Base-by-base conservation (phyloP, 2,329 filamentous ascomycete species). In the Fusarium sp. region DNA sequence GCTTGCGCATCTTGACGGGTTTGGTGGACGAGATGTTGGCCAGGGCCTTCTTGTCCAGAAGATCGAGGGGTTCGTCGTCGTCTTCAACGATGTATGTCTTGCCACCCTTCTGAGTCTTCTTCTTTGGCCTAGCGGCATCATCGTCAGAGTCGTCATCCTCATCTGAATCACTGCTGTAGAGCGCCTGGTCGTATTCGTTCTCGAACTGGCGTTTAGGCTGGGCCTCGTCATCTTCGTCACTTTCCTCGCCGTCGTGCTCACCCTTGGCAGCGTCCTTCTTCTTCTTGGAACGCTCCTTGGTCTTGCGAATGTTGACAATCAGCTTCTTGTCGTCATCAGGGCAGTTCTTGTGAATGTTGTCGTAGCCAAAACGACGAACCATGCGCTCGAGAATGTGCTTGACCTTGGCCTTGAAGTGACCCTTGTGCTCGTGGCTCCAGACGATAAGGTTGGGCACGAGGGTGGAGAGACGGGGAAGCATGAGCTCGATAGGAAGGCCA, bases 371-470 rank as follows among this genome's bases (percentile, higher is more conserved):
- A 53, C 94, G 88, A 43, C 94, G 88, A 22, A 98, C 90, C 85
- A 97, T 92, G 48, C 95, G 88, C 79, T 99, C 95, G 13, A 99
- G 81, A 64, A 99, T 98, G 73, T 97, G 93, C 86, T 97, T 98
- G 68, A 99, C 93, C 81, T 98, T 99, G 45, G 91, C 89, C 72
- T 94, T 92, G 80, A 99, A 95, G 74, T 96, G 93, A 11, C 93
- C 93, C 80, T 98, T 98, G 82, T 99, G 96, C 78, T 99, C 95
- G 76, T 97, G 92, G 74, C 91, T 93, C 94, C 95, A 99, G 38
- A 93, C 88, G 83, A 98, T 92, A 19, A 98, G 82, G 76, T 96
- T 96, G 4, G 93, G 92, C 3, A 99, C 86, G 43, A 99, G 83
- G 0, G 88, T 87, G 29, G 83, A 80, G 32, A 99, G 85, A 24